Conservation (phyloP, 2,329 filamentous ascomycete species). For the Tolypocladium cylindrosporum region DNA sequence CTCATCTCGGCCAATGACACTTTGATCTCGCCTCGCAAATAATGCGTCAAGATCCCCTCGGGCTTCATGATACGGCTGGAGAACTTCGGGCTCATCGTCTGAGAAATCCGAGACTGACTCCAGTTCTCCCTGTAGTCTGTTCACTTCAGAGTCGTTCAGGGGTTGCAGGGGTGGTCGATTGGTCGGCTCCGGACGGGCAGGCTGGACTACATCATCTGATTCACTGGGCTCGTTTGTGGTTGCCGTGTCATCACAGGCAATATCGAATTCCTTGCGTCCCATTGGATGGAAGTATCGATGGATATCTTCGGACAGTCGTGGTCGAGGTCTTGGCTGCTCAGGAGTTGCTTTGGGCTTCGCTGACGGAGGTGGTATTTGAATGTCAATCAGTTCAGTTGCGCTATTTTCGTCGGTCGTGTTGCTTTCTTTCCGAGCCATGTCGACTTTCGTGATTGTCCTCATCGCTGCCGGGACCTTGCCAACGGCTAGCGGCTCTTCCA, state of each 20-base stretch:
- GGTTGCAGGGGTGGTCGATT: conserved; percentile 8
- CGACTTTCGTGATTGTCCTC: conserved; percentile 18
- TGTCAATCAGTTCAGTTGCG: conserved; percentile 9
- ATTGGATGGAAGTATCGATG: conserved; percentile 19
- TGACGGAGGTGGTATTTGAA: conserved; percentile 13
- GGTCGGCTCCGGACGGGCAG: background rate
- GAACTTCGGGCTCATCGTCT: background rate
- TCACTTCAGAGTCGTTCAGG: conserved; percentile 8
- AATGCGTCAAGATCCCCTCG: background rate
- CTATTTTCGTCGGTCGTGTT: conserved; percentile 17
- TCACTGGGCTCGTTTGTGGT: conserved; percentile 4
- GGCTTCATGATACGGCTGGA: background rate
- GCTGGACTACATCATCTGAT: background rate
- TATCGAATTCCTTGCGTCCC: conserved; percentile 16
- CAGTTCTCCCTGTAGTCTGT: conserved; percentile 7
- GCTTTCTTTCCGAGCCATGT: conserved; percentile 22
- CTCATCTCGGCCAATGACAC: background rate
- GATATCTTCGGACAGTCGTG: conserved; percentile 14
- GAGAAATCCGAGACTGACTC: conserved; percentile 6
- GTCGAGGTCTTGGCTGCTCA: conserved; percentile 2
- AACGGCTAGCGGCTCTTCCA: background rate
- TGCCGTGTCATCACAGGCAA: conserved; percentile 24
- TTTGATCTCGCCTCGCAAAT: background rate
- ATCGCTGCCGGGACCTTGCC: conserved; percentile 8
- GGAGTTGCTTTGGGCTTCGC: background rate